These are phyloP conservation scores for Neostapfia colusana DNA, from an alignment of 176 grass and related monocot species.

Conservation along the genomic window DNA sequence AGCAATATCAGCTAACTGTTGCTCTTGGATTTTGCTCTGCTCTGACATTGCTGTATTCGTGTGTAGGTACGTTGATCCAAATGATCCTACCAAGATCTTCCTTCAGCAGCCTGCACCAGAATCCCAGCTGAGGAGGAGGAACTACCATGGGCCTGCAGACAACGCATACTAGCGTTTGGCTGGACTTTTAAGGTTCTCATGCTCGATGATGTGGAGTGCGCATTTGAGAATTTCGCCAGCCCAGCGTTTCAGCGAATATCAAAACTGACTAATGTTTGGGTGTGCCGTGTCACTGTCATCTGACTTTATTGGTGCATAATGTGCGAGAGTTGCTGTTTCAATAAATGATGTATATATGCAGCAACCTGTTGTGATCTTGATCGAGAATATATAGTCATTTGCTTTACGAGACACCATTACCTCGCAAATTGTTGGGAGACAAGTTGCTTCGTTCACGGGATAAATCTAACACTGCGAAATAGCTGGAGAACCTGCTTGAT, in stretches of 20 bases:
- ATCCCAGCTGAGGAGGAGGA: conserved; percentile 95
- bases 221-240: conserved; percentile 19
- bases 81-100: conserved; percentile 93
- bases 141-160: conserved; percentile 64
- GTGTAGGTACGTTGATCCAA: conserved; percentile 88
- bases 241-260: not conserved
- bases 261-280: not conserved
- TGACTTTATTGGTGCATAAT: conserved; percentile 5
- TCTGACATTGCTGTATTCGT: not conserved
- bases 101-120: conserved; percentile 89
- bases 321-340: not conserved
- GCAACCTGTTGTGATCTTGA: not conserved
- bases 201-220: not conserved
- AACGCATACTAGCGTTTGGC: conserved; percentile 30
- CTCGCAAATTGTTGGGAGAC: not conserved
- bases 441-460: not conserved
- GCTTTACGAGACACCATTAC: not conserved
- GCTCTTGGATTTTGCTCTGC: not conserved
- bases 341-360: conserved; percentile 46
- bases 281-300: not conserved
- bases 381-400: not conserved
- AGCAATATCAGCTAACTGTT: not conserved
- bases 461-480: no score
- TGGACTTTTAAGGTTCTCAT: not conserved
- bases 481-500: no score